Base-by-base conservation (phyloP, 2,329 filamentous ascomycete genomes). In the Penicillium sp. region DNA sequence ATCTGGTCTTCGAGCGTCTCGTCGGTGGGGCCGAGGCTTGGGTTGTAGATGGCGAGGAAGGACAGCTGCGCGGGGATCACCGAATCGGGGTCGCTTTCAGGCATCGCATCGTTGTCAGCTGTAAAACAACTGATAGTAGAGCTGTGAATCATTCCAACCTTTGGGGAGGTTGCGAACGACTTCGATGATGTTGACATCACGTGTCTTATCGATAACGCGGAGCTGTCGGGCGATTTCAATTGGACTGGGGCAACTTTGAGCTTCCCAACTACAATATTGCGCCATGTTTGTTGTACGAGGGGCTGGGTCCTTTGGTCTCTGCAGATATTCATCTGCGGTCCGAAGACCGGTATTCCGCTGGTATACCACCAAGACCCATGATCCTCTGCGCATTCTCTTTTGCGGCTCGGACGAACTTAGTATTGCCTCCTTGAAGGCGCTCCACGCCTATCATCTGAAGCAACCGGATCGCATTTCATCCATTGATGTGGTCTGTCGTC, bases 11-110 rank as follows among this genome's bases (percentile, higher is more conserved):
- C 78, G 57, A 92, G 77, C 2, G 86, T 88, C 67, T 91, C 88
- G 68, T 91, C 88, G 70, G 82, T 83, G 29, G 69, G 80, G 64
- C 89, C 87, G 37, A 95, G 82, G 5, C 87, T 85, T 27, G 95
- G 94, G 71, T 96, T 97, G 80, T 96, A 99, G 70, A 99, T 95
- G 69, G 93, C 86, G 39, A 99, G 82, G 71, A 94, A 97, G 64
- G 90, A 89, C 24, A 97, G 84, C 68, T 90, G 90, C 29, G 93
- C 93, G 36, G 94, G 92, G 27, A 86, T 77, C 58, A 89, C 71
- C 47, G 67, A 70, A 32, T 63, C 58, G 56, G 54, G 48, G 26
- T 69, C 70, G 60, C 58, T 68, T 60, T 68, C 68, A 63, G 69
- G 62, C 74, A 76, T 76, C 49, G 65, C 70, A 71, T 70, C 53